phyloP scores from a whole-genome alignment of 2,329 filamentous ascomycete genomes.

The Ceratocystis lukuohia region DNA sequence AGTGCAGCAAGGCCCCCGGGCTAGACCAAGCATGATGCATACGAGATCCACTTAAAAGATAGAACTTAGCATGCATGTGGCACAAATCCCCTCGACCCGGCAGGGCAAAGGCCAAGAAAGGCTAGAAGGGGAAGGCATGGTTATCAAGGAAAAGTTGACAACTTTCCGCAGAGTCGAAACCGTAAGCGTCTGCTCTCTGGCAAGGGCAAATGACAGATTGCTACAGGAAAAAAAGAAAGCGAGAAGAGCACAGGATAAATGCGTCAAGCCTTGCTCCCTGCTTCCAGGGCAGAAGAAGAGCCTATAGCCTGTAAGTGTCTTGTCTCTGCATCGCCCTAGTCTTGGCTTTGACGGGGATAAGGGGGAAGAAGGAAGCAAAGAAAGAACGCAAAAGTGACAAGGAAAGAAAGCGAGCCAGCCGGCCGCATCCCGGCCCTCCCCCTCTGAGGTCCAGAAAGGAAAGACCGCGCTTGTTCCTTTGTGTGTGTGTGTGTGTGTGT shows the following conservation, averaged over 20 bases:
- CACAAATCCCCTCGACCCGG: background rate
- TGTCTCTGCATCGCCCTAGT: background rate
- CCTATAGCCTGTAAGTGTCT: background rate
- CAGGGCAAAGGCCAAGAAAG: background rate
- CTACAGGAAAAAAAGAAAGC: too few species aligned
- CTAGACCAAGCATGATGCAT: background rate
- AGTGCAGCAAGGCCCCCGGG: background rate
- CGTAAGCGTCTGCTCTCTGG: too few species aligned
- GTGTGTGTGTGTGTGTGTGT: too few species aligned
- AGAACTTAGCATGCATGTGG: background rate
- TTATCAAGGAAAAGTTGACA: background rate
- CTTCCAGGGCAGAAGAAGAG: too few species aligned
- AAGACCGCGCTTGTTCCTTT: too few species aligned
- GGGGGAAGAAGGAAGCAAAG: background rate
- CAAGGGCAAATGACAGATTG: too few species aligned
- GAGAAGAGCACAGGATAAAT: too few species aligned
- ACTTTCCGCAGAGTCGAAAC: background rate
- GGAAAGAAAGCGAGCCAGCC: background rate
- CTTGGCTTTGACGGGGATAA: background rate
- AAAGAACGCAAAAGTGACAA: background rate
- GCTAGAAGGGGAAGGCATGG: background rate
- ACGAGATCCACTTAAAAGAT: background rate
- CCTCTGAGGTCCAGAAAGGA: too few species aligned
- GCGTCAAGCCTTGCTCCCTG: too few species aligned
- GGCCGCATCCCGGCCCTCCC: too few species aligned